A percentile compares a stretch with the other conserved stretches of the same genome.
These are phyloP conservation scores for Vigna reflexopilosa DNA, from an alignment of 306 rosid genomes.

Conservation along the genomic window DNA sequence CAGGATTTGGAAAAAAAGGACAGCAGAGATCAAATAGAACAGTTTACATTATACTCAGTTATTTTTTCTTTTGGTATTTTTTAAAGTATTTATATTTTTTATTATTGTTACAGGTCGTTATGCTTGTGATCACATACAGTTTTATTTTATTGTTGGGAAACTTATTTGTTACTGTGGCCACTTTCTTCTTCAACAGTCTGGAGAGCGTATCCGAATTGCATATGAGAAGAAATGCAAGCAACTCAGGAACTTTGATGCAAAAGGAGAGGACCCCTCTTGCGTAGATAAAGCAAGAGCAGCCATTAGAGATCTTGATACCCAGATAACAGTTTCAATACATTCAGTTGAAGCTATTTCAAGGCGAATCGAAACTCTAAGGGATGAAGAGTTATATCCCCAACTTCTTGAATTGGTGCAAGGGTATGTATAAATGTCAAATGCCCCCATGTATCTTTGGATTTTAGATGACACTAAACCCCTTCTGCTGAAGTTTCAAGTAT, in stretches of 20 bases:
- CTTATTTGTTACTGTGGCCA: slow-evolving; percentile 31
- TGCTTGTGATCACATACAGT: slow-evolving; percentile 37
- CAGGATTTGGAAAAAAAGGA: not conserved
- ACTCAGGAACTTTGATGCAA: slow-evolving; percentile 76
- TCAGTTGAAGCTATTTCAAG: slow-evolving; percentile 77
- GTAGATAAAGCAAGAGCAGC: slow-evolving; percentile 66
- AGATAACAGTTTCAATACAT: slow-evolving; percentile 84
- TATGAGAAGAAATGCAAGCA: slow-evolving; percentile 82
- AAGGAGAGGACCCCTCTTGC: slow-evolving; percentile 67
- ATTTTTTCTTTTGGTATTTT: slow-evolving; percentile 13
- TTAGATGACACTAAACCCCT: not conserved
- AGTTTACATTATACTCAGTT: not conserved
- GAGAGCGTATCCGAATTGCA: slow-evolving; percentile 77
- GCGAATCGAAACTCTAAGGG: slow-evolving; percentile 82
- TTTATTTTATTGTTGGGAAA: slow-evolving; percentile 33
- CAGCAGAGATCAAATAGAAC: slow-evolving; percentile 9
- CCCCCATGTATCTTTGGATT: not conserved
- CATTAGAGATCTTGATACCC: slow-evolving; percentile 77
- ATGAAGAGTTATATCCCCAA: slow-evolving; percentile 87
- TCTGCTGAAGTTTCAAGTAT: slow-evolving; percentile 4
- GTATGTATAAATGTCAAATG: slow-evolving; percentile 49
- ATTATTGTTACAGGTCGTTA: slow-evolving; percentile 27
- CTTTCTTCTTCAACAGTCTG: slow-evolving; percentile 64
- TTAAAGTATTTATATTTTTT: slow-evolving; percentile 7
- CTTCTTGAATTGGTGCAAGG: slow-evolving; percentile 76